Conservation (phyloP, 164 flowering plant species). For the Liquidambar formosana region DNA sequence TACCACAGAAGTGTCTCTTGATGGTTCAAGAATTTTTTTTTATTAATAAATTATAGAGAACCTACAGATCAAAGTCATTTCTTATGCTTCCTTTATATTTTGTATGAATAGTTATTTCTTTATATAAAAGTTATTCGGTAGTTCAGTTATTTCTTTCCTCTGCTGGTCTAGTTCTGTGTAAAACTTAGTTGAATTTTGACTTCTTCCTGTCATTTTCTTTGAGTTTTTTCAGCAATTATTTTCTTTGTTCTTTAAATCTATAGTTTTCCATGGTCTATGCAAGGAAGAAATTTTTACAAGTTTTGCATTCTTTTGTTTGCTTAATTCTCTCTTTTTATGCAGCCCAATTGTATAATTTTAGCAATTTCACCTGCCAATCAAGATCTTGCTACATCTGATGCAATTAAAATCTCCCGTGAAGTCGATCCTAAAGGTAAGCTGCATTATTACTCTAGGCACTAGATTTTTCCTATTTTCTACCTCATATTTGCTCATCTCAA, state of each 20-base stretch:
- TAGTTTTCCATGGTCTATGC: neutral
- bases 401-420: slow-evolving; percentile 91
- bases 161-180: too few relatives aligned
- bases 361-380: slow-evolving; percentile 98
- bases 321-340: slow-evolving; percentile 23
- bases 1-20: too few relatives aligned
- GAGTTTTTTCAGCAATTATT: neutral
- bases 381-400: slow-evolving; percentile 99
- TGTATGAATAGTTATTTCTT: too few relatives aligned
- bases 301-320: neutral
- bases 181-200: neutral
- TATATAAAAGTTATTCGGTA: too few relatives aligned
- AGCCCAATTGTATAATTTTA: slow-evolving; percentile 92
- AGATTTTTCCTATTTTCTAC: neutral
- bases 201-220: neutral
- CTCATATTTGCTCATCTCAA: neutral
- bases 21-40: too few relatives aligned
- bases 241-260: neutral
- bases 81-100: too few relatives aligned
- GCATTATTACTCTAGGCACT: neutral
- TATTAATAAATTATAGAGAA: too few relatives aligned
- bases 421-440: slow-evolving; percentile 84
- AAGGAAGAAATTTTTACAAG: neutral
- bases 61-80: too few relatives aligned
- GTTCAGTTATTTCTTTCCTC: too few relatives aligned